Evolutionary conservation across 2,329 filamentous ascomycete genomes (phyloP).

Genomic region (Hymenoscyphus fraxineus): DNA sequence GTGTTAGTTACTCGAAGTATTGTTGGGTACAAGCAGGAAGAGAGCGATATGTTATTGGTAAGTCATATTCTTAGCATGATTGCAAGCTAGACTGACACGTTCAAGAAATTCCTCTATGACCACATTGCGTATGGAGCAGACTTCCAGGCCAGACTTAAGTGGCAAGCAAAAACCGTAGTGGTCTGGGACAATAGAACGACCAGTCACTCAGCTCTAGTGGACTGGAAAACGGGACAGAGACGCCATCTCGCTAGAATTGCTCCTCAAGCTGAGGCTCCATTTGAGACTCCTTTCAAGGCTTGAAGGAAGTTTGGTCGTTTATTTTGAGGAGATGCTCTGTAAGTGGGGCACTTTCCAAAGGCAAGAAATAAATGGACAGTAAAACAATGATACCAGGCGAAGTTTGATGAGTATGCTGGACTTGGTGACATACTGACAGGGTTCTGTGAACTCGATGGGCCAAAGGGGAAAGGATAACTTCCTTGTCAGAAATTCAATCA

Average conservation of each 20-base stretch:
- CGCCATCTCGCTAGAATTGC: slow-evolving; percentile 79
- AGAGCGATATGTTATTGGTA: slow-evolving; percentile 67
- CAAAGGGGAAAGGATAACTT: too few relatives aligned
- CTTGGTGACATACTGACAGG: too few relatives aligned
- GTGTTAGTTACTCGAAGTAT: slow-evolving; percentile 70
- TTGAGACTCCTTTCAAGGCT: slow-evolving; percentile 58
- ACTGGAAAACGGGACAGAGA: slow-evolving; percentile 76
- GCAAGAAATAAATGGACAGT: too few relatives aligned
- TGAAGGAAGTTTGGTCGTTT: slow-evolving; percentile 4
- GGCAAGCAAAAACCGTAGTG: slow-evolving; percentile 75
- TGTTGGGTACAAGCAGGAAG: slow-evolving; percentile 80
- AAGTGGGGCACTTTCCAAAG: not conserved
- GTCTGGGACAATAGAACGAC: slow-evolving; percentile 85
- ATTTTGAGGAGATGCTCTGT: not conserved
- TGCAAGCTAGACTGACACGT: slow-evolving; percentile 57
- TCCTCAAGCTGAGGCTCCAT: slow-evolving; percentile 75
- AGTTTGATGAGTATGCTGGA: not conserved
- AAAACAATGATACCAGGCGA: too few relatives aligned
- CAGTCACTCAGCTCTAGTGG: slow-evolving; percentile 72
- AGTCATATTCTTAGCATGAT: slow-evolving; percentile 2
- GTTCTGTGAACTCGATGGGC: too few relatives aligned
- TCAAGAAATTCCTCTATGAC: slow-evolving; percentile 73
- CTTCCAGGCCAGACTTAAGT: slow-evolving; percentile 71
- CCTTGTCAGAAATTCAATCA: too few relatives aligned
- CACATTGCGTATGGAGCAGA: slow-evolving; percentile 70